Percentiles rank a stretch among this genome's conserved stretches.
These are phyloP conservation scores for Xylaria multiplex DNA, from an alignment of 2,329 filamentous ascomycete species.

Conservation along the genomic window DNA sequence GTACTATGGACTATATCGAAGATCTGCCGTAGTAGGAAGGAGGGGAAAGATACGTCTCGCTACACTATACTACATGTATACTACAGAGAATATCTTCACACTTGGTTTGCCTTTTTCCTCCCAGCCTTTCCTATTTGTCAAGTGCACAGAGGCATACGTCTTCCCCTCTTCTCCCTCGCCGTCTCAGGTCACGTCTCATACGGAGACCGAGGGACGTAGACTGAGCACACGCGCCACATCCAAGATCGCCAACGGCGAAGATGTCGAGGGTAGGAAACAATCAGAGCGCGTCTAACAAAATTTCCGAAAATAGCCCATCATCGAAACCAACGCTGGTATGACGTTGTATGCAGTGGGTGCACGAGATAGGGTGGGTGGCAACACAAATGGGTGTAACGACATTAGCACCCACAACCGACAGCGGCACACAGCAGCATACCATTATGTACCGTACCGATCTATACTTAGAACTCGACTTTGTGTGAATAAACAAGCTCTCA, in stretches of 20 bases:
- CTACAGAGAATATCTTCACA: too few species aligned
- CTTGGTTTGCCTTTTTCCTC: background rate
- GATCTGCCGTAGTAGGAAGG: too few species aligned
- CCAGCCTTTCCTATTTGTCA: background rate
- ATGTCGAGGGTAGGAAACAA: constrained; percentile 11
- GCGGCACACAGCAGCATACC: background rate
- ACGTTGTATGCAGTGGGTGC: constrained; percentile 2
- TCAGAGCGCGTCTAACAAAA: background rate
- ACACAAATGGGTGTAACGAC: background rate
- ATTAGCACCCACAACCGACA: background rate
- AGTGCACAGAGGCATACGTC: background rate
- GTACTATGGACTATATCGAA: too few species aligned
- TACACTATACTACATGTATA: too few species aligned
- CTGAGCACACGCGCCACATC: background rate
- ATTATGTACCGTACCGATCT: constrained; percentile 4
- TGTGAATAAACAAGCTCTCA: background rate
- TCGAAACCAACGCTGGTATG: background rate
- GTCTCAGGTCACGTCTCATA: constrained; percentile 18
- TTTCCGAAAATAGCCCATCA: background rate
- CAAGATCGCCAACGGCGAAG: constrained; percentile 1
- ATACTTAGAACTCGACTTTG: constrained; percentile 23
- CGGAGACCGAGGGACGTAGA: constrained; percentile 25
- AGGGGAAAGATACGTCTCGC: too few species aligned
- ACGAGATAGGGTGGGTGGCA: background rate
- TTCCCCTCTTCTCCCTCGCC: background rate